phyloP scores from a whole-genome alignment of 2,329 filamentous ascomycete genomes.

The Botrytis fabae region DNA sequence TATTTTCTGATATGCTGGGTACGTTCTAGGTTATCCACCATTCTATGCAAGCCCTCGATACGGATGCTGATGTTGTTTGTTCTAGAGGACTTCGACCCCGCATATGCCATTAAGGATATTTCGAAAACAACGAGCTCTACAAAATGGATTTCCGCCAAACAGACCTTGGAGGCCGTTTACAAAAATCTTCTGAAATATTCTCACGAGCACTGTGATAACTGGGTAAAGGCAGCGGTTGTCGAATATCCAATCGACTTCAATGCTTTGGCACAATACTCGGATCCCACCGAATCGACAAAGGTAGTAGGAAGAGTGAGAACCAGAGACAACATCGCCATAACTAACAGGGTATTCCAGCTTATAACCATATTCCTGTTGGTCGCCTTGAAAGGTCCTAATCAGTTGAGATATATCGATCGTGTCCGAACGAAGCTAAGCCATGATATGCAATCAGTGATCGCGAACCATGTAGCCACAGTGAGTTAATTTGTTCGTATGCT shows the following conservation, averaged over 20 bases:
- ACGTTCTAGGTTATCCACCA: slow-evolving; percentile 33
- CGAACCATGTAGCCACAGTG: slow-evolving; percentile 37
- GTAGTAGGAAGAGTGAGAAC: slow-evolving; percentile 39
- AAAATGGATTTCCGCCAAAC: slow-evolving; percentile 46
- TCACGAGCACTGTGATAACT: slow-evolving; percentile 50
- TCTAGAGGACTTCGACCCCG: slow-evolving; percentile 56
- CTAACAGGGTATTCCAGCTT: slow-evolving; percentile 48
- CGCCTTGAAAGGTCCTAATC: slow-evolving; percentile 60
- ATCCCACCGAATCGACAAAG: slow-evolving; percentile 55
- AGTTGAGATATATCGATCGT: slow-evolving; percentile 52
- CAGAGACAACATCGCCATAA: slow-evolving; percentile 19
- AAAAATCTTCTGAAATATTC: slow-evolving; percentile 58
- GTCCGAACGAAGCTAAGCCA: slow-evolving; percentile 47
- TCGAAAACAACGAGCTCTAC: slow-evolving; percentile 43
- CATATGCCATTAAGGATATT: slow-evolving; percentile 57
- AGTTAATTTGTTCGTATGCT: background rate
- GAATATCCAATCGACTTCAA: slow-evolving; percentile 55
- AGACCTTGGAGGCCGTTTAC: slow-evolving; percentile 53
- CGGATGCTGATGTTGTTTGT: slow-evolving; percentile 23
- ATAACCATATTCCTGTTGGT: slow-evolving; percentile 63
- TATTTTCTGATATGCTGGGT: slow-evolving; percentile 41
- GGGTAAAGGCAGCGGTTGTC: slow-evolving; percentile 51
- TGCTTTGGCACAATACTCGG: slow-evolving; percentile 57
- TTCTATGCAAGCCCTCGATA: slow-evolving; percentile 45
- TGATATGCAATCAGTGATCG: slow-evolving; percentile 46